Percentiles rank a stretch among this genome's conserved stretches.
Conservation (phyloP, 176 grass and related monocot genomes). For the Tuctoria greenei region DNA sequence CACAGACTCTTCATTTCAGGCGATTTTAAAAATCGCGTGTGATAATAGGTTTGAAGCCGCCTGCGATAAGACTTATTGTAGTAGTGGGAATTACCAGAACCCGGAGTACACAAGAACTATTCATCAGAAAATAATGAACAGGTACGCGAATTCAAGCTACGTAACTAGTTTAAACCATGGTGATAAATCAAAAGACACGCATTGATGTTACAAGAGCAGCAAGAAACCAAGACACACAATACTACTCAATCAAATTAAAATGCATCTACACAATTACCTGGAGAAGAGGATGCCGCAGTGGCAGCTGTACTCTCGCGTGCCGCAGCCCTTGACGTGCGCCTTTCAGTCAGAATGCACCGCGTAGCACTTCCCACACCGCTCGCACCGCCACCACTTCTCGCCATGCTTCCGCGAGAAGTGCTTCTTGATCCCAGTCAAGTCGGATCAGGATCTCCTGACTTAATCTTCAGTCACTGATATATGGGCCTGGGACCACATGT, state of each 20-base stretch:
- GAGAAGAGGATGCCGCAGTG: slow-evolving; percentile 94
- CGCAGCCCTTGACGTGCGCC: slow-evolving; percentile 89
- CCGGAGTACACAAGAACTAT: too few relatives aligned
- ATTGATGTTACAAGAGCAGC: background rate
- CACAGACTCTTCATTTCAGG: too few relatives aligned
- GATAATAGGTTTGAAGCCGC: too few relatives aligned
- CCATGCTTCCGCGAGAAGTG: slow-evolving; percentile 95
- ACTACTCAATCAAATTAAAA: background rate
- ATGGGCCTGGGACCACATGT: too few relatives aligned
- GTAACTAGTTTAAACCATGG: background rate
- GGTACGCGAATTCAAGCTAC: background rate
- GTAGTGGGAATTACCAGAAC: background rate
- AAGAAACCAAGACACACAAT: background rate
- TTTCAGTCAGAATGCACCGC: slow-evolving; percentile 99
- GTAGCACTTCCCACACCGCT: slow-evolving; percentile 85
- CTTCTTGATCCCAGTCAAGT: slow-evolving; percentile 95
- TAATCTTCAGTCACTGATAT: too few relatives aligned
- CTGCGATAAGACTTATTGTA: too few relatives aligned
- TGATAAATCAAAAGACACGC: background rate
- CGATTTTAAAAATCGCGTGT: too few relatives aligned
- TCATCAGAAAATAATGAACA: background rate
- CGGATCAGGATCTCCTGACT: too few relatives aligned
- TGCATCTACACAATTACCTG: slow-evolving; percentile 47
- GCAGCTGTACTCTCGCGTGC: slow-evolving; percentile 89
- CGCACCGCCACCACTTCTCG: slow-evolving; percentile 95